Evolutionary conservation across 768 basidiomycete genomes (phyloP).

Genomic region (Rhizopogon rudus): DNA sequence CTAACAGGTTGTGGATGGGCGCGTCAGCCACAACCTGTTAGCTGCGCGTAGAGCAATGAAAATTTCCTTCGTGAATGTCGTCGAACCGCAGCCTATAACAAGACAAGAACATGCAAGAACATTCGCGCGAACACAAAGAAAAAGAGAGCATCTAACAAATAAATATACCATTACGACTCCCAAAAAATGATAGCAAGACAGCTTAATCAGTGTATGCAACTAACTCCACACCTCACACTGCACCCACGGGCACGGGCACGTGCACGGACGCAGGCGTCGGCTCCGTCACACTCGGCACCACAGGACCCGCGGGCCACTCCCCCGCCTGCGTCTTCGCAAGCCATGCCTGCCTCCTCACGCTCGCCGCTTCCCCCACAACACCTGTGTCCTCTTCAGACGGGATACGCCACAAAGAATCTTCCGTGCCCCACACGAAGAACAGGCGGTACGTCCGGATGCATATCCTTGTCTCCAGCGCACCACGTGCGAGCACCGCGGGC

Average conservation of each 20-base stretch:
- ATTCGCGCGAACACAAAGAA: no score
- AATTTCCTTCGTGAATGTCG: no score
- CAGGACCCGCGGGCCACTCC: background rate
- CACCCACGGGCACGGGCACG: background rate
- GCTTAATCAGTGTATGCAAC: no score
- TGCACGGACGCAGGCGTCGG: background rate
- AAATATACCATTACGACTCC: no score
- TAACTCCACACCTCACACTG: no score
- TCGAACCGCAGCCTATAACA: no score
- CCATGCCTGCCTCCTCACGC: constrained; percentile 18
- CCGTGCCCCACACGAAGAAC: constrained; percentile 71
- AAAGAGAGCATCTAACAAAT: no score
- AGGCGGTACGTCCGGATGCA: constrained; percentile 79
- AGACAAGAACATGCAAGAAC: no score
- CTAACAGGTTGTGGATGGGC: no score
- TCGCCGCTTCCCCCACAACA: constrained; percentile 6
- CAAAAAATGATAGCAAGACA: no score
- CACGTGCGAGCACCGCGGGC: constrained; percentile 45
- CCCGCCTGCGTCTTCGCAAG: constrained; percentile 11
- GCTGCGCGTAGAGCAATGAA: no score
- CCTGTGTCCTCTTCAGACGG: constrained; percentile 36
- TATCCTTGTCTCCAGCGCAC: constrained; percentile 76
- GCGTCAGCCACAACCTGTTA: no score
- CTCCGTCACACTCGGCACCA: background rate
- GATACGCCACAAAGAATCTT: constrained; percentile 55